Conservation (phyloP, 2,329 filamentous ascomycete species). For the Phaeoacremonium minimum region DNA sequence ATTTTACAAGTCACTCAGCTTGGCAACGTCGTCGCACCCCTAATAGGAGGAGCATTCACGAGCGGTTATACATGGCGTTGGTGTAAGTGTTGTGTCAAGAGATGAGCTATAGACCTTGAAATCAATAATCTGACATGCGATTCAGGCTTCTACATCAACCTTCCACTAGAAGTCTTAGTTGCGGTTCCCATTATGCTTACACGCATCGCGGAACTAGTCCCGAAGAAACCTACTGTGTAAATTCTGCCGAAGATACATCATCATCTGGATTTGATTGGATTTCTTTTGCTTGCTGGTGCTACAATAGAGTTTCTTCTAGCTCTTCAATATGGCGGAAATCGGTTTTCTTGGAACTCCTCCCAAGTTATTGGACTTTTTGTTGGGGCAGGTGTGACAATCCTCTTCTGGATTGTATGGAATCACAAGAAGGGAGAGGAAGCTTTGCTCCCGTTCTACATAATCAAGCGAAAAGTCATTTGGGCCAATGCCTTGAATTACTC, state of each 20-base stretch:
- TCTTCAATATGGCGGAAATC: slow-evolving; percentile 35
- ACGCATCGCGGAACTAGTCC: slow-evolving; percentile 28
- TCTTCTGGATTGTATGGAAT: slow-evolving; percentile 1
- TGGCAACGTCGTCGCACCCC: slow-evolving; percentile 39
- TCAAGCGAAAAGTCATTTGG: neutral
- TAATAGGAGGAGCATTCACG: slow-evolving; percentile 38
- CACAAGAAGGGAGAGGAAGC: neutral
- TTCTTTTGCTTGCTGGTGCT: slow-evolving; percentile 34
- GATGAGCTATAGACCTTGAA: neutral
- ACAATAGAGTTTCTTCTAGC: slow-evolving; percentile 38
- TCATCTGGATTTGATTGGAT: slow-evolving; percentile 36
- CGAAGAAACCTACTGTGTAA: slow-evolving; percentile 20
- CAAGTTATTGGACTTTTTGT: slow-evolving; percentile 34
- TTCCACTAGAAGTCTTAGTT: slow-evolving; percentile 34
- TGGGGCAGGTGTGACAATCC: slow-evolving; percentile 13
- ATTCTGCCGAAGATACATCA: slow-evolving; percentile 19
- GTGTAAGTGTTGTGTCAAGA: slow-evolving; percentile 23
- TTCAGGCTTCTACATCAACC: slow-evolving; percentile 43
- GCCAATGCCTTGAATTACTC: neutral
- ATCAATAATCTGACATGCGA: neutral
- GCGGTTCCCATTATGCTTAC: slow-evolving; percentile 24
- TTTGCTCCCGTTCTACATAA: slow-evolving; percentile 1
- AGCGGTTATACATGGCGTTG: slow-evolving; percentile 37
- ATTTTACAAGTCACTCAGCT: slow-evolving; percentile 36
- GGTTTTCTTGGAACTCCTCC: slow-evolving; percentile 31